These are phyloP conservation scores for Leccinum disarticulatum DNA, from an alignment of 768 basidiomycete genomes.

Conservation along the genomic window DNA sequence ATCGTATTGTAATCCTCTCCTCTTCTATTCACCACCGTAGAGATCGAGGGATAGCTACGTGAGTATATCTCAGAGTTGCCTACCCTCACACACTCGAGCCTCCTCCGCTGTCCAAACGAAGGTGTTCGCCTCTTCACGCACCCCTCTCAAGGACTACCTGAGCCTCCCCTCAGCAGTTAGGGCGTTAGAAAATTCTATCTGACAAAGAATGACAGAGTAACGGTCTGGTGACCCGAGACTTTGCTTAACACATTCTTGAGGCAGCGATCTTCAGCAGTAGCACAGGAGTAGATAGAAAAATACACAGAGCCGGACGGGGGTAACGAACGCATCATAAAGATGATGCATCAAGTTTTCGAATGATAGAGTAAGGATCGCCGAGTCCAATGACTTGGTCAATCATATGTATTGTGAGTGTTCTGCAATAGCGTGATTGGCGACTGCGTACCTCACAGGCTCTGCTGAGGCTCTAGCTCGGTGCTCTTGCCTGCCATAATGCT, in stretches of 20 bases:
- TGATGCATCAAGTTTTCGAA: slow-evolving; percentile 49
- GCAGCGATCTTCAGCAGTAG: slow-evolving; percentile 32
- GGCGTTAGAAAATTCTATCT: slow-evolving; percentile 50
- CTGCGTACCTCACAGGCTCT: slow-evolving; percentile 33
- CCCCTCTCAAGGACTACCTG: too few relatives aligned
- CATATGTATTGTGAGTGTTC: slow-evolving; percentile 5
- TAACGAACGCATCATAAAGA: slow-evolving; percentile 41
- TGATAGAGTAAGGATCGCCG: slow-evolving; percentile 42
- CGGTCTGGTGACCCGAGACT: slow-evolving; percentile 37
- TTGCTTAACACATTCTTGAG: slow-evolving; percentile 32
- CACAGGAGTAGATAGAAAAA: slow-evolving; percentile 48
- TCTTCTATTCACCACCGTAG: too few relatives aligned
- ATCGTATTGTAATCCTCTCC: too few relatives aligned
- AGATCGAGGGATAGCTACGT: too few relatives aligned
- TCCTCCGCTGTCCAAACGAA: too few relatives aligned
- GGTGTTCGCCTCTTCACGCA: too few relatives aligned
- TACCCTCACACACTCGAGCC: slow-evolving; percentile 27
- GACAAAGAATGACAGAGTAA: slow-evolving; percentile 51
- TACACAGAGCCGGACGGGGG: slow-evolving; percentile 46
- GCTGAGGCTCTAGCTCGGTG: slow-evolving; percentile 64
- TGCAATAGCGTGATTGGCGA: neutral
- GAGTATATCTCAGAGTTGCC: too few relatives aligned
- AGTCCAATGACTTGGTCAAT: slow-evolving; percentile 25
- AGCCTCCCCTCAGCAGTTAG: slow-evolving; percentile 11
- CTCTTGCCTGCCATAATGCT: slow-evolving; percentile 43